Base-by-base conservation (phyloP, 768 basidiomycete species). In the Lactarius tabidus region DNA sequence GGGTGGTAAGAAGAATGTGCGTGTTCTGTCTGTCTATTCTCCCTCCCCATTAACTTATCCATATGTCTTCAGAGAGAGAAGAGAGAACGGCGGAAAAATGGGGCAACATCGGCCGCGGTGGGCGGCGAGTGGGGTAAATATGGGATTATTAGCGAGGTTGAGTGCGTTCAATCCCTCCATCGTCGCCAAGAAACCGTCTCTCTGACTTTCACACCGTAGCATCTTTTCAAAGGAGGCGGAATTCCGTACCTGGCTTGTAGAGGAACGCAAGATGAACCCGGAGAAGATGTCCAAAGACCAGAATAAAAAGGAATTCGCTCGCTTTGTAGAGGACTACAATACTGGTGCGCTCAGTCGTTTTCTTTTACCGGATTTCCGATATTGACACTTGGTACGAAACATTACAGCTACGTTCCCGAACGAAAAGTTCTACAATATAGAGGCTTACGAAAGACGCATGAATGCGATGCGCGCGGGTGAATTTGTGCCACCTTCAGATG, bases 361-460 rank as follows among this genome's bases (percentile, higher is more conserved):
- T n/a, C 35, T 56, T 23, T 51, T 28, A 15, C 48, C 43, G 51
- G 43, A 55, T 38, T 10, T 59, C 23, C 63, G 43, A 9, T 29
- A 56, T 52, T 66, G 63, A 28, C 26, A 26, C 26, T n/a, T 56
- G 31, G 23, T n/a, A 28, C 38, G 1, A 18, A 23, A 51, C 31
- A 45, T 43, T 28, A 15, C 65, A 94, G 94, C 93, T 17, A 97
- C 95, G 3, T 81, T 97, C 3, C 92, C 95, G 12, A 90, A 96
- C 71, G 93, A 95, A 74, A 97, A 97, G 74, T 97, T 95, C 75
- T 96, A 96, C 75, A 85, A 95, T 72, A 93, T 95, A 84, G 86
- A 85, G 61, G 82, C 84, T 6, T 94, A 93, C 73, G 92, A 95
- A 66, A 80, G 80, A 26, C 87, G 92, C 55, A 96, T 96, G 95